Conservation (phyloP, 2,329 filamentous ascomycete genomes). For the Ophiostoma montium region DNA sequence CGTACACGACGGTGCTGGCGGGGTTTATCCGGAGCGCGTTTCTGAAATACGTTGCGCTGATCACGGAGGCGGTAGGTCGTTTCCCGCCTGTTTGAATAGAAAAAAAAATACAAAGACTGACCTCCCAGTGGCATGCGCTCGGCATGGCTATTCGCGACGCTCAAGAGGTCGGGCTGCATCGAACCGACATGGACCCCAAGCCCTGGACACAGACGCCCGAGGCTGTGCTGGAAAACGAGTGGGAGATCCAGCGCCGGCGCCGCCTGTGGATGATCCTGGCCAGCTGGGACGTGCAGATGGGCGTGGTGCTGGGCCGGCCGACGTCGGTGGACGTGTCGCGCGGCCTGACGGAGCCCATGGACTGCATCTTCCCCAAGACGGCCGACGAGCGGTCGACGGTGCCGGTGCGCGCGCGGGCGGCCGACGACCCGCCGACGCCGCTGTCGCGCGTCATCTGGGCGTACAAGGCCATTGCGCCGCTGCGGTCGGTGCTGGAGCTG, state of each 20-base stretch:
- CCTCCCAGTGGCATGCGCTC: constrained; percentile 37
- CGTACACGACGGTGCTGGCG: constrained; percentile 41
- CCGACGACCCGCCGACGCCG: constrained; percentile 41
- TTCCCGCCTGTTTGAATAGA: neutral
- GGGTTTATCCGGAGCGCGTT: constrained; percentile 42
- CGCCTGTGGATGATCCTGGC: constrained; percentile 42
- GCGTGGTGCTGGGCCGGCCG: constrained; percentile 39
- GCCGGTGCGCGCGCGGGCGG: constrained; percentile 32
- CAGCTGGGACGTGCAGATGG: constrained; percentile 40
- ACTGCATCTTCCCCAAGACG: constrained; percentile 31
- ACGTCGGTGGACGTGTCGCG: constrained; percentile 37
- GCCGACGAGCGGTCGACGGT: constrained; percentile 27
- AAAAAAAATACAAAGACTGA: neutral
- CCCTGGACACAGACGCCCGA: constrained; percentile 31
- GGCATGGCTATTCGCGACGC: constrained; percentile 45
- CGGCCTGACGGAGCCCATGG: constrained; percentile 36
- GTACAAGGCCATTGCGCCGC: constrained; percentile 30
- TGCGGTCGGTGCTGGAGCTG: constrained; percentile 40
- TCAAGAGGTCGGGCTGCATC: constrained; percentile 47
- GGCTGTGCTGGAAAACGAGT: constrained; percentile 39
- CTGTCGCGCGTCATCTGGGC: constrained; percentile 39
- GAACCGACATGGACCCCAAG: constrained; percentile 36
- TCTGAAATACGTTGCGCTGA: constrained; percentile 43
- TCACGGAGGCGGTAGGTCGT: constrained; percentile 38
- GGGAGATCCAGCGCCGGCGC: constrained; percentile 41